A percentile compares a stretch with the other conserved stretches of the same genome.
Conservation (phyloP, 2,329 filamentous ascomycete genomes). For the Malbranchea cinnamomea region DNA sequence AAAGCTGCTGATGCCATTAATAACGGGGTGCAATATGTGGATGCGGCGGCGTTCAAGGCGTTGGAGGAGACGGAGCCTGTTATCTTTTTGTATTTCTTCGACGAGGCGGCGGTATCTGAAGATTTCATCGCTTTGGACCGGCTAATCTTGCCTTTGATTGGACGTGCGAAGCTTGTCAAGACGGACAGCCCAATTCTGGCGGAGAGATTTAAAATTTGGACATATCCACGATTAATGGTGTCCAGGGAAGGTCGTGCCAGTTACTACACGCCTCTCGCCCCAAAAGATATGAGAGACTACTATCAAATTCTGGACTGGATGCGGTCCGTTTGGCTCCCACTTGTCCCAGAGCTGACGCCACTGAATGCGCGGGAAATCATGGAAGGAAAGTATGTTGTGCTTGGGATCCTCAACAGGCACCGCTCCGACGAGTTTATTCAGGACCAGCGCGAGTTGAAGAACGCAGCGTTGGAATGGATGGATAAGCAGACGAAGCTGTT, state of each 20-base stretch:
- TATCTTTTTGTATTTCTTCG: conserved; percentile 95
- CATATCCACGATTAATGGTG: conserved; percentile 87
- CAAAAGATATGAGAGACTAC: conserved; percentile 82
- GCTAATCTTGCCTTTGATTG: conserved; percentile 73
- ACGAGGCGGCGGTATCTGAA: conserved; percentile 82
- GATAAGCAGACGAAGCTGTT: conserved; percentile 87
- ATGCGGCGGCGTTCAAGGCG: conserved; percentile 58
- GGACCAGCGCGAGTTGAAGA: conserved; percentile 83
- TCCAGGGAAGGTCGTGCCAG: conserved; percentile 77
- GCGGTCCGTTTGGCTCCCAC: conserved; percentile 88
- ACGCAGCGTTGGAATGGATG: conserved; percentile 93
- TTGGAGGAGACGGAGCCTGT: conserved; percentile 90
- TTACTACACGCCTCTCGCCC: conserved; percentile 77
- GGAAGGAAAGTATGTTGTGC: conserved; percentile 85
- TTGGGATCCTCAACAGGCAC: conserved; percentile 71
- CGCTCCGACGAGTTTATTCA: conserved; percentile 63
- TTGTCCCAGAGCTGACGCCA: conserved; percentile 85
- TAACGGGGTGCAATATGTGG: conserved; percentile 65
- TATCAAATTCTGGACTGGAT: conserved; percentile 77
- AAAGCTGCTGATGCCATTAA: conserved; percentile 68
- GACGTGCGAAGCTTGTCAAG: conserved; percentile 84
- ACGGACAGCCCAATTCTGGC: conserved; percentile 63
- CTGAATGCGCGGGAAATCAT: conserved; percentile 90
- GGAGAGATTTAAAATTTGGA: conserved; percentile 84
- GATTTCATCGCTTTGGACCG: conserved; percentile 82